Conservation (phyloP, 2,329 filamentous ascomycete genomes). For the Cytospora leucostoma region DNA sequence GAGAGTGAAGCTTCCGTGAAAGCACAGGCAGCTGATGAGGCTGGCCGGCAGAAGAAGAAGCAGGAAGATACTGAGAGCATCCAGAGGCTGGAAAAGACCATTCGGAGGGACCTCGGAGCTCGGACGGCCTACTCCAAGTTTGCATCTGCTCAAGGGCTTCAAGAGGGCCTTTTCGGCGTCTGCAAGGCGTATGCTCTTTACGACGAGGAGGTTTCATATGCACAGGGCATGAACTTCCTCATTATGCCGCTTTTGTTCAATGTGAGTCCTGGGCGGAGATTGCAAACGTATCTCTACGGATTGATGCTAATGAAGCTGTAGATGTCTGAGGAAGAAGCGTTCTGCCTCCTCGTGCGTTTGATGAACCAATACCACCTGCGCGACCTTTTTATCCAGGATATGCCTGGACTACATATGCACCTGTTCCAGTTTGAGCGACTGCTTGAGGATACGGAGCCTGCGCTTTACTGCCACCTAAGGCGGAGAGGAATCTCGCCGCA, state of each 20-base stretch:
- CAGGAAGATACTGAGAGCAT: slow-evolving; percentile 76
- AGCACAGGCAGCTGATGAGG: slow-evolving; percentile 62
- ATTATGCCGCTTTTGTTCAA: slow-evolving; percentile 97
- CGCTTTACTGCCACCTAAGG: slow-evolving; percentile 90
- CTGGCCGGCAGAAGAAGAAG: slow-evolving; percentile 73
- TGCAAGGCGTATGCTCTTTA: slow-evolving; percentile 98
- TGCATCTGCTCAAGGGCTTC: slow-evolving; percentile 83
- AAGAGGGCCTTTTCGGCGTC: slow-evolving; percentile 90
- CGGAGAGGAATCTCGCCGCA: slow-evolving; percentile 85
- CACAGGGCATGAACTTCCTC: slow-evolving; percentile 98
- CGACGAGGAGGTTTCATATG: slow-evolving; percentile 92
- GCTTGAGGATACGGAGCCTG: slow-evolving; percentile 90
- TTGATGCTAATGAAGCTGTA: slow-evolving; percentile 36
- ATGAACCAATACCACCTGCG: slow-evolving; percentile 97
- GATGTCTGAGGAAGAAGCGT: slow-evolving; percentile 98
- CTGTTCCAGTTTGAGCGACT: slow-evolving; percentile 94
- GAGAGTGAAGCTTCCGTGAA: slow-evolving; percentile 62
- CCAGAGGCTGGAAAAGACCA: slow-evolving; percentile 85
- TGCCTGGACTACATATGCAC: slow-evolving; percentile 92
- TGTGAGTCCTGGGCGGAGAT: slow-evolving; percentile 48
- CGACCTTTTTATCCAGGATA: slow-evolving; percentile 91
- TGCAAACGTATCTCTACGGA: background rate
- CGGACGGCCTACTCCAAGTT: slow-evolving; percentile 97
- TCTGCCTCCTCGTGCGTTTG: slow-evolving; percentile 85
- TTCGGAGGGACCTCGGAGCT: slow-evolving; percentile 86